Evolutionary conservation across 306 rosid species (phyloP).

Genomic region (Betula pendula): DNA sequence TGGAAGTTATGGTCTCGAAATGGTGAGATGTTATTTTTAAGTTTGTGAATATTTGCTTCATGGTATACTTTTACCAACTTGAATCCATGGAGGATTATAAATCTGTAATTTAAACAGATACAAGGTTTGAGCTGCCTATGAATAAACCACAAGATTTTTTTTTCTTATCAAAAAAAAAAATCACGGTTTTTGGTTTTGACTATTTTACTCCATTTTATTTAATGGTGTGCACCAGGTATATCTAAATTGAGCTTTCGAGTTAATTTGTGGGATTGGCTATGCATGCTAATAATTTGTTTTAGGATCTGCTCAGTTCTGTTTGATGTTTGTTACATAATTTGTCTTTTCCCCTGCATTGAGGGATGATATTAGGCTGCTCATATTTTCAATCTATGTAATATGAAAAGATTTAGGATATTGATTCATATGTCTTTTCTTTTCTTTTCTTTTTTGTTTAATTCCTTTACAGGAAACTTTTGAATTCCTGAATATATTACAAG

Average conservation of each 20-base stretch:
- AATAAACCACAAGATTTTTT: not conserved
- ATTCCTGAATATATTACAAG: constrained; percentile 88
- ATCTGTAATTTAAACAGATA: not conserved
- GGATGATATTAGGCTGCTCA: not conserved
- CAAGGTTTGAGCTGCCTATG: not conserved
- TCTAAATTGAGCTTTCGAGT: not conserved
- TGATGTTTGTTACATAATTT: not conserved
- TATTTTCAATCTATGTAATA: not conserved
- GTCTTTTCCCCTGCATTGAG: not conserved
- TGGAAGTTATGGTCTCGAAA: constrained; percentile 91
- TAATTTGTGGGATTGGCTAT: not conserved
- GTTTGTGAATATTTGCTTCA: not conserved
- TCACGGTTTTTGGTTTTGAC: not conserved
- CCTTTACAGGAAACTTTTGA: constrained; percentile 88
- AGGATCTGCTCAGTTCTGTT: not conserved
- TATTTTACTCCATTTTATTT: not conserved
- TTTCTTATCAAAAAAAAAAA: too few species aligned
- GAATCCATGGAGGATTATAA: not conserved
- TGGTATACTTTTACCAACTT: not conserved
- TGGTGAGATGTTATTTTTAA: constrained; percentile 53
- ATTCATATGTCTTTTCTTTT: not conserved
- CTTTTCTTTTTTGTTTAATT: not conserved
- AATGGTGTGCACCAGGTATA: not conserved
- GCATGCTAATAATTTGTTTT: not conserved
- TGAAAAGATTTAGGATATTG: not conserved